Conservation (phyloP, 129 eudicot genomes). For the Tanacetum coccineum region DNA sequence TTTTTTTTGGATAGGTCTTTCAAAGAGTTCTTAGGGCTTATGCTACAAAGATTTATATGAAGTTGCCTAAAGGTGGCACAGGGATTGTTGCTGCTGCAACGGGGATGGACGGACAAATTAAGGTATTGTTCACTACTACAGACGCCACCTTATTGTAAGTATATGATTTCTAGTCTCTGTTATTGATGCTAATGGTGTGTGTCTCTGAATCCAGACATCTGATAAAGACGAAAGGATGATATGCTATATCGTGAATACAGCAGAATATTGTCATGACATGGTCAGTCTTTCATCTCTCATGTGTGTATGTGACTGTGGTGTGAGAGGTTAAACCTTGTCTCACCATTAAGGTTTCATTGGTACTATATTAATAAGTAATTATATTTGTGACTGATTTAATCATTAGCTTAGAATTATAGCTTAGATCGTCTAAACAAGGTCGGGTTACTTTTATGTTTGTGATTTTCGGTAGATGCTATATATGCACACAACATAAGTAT, state of each 20-base stretch:
- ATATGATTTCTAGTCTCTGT: not conserved
- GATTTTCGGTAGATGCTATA: not conserved
- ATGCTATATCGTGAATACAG: conserved; percentile 92
- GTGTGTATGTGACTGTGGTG: not conserved
- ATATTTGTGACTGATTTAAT: not conserved
- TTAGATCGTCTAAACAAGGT: not conserved
- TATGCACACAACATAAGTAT: not conserved
- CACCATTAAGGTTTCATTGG: not conserved
- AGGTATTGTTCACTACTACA: conserved; percentile 39
- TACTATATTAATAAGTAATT: not conserved
- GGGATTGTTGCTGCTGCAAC: conserved; percentile 99
- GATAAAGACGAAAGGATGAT: conserved; percentile 88
- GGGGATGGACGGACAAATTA: conserved; percentile 95
- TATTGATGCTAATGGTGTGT: conserved; percentile 19
- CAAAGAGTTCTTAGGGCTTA: conserved; percentile 87
- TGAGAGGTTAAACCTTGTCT: conserved; percentile 4
- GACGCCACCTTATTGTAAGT: not conserved
- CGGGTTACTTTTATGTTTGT: not conserved
- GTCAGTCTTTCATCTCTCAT: conserved; percentile 42
- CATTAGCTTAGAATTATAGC: not conserved
- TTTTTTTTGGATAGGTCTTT: conserved; percentile 53
- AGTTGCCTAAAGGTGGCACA: conserved; percentile 91
- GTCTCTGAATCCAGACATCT: conserved; percentile 64
- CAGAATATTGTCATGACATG: conserved; percentile 97
- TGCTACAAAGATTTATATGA: conserved; percentile 80